phyloP scores from a whole-genome alignment of 768 basidiomycete genomes.

The Auriscalpium orientale region DNA sequence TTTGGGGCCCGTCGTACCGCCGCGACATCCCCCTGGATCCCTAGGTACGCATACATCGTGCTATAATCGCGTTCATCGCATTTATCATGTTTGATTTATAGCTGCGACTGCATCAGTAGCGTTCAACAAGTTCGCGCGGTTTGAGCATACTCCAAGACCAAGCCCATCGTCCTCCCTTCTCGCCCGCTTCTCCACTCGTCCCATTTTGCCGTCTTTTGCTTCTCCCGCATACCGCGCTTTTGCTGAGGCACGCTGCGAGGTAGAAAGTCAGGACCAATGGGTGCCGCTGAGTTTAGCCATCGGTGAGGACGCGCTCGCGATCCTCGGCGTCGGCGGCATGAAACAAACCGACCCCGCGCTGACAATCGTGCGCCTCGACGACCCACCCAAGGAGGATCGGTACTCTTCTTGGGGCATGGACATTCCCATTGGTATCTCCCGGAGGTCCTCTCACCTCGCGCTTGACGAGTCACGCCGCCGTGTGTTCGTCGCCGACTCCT shows the following conservation, averaged over 20 bases:
- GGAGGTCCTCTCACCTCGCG: not conserved
- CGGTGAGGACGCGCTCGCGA: not conserved
- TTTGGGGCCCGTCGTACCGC: not conserved
- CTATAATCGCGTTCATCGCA: not conserved
- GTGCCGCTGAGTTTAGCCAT: not conserved
- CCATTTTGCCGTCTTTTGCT: not conserved
- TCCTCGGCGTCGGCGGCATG: not conserved
- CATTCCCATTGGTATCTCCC: not conserved
- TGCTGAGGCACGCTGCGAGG: not conserved
- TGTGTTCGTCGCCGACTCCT: constrained; percentile 28
- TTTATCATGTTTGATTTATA: not conserved
- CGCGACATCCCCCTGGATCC: not conserved
- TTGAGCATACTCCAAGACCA: not conserved
- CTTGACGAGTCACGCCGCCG: constrained; percentile 30
- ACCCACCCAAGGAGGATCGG: not conserved
- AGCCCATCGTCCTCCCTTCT: not conserved
- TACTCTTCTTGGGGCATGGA: not conserved
- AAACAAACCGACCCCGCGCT: not conserved
- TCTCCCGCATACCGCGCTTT: not conserved
- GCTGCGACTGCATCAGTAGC: not conserved
- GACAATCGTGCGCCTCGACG: not conserved
- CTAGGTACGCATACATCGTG: not conserved
- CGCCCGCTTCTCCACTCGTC: not conserved
- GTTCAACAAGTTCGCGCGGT: not conserved
- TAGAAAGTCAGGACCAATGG: not conserved